phyloP scores from a whole-genome alignment of 345 rosid species.

The Raphanus raphanistrum region DNA sequence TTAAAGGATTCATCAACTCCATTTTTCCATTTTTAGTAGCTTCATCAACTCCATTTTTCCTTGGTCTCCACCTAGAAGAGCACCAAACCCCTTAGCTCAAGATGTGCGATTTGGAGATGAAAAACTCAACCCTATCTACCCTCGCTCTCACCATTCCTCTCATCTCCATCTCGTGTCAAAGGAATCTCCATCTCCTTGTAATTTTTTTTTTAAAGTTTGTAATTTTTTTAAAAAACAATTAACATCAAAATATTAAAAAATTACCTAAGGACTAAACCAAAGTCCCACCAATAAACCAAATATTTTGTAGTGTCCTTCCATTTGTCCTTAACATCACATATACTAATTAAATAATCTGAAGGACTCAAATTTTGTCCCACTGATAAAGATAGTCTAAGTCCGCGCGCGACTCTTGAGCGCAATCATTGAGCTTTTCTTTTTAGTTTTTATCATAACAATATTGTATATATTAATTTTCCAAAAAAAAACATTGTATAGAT shows the following conservation, averaged over 20 bases:
- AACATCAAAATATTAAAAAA: no score
- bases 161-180: slow-evolving; percentile 34
- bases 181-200: neutral
- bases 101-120: slow-evolving; percentile 64
- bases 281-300: no score
- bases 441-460: neutral
- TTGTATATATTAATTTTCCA: neutral
- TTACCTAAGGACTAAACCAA: no score
- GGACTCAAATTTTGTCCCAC: no score
- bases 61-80: slow-evolving; percentile 72
- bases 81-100: slow-evolving; percentile 65
- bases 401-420: neutral
- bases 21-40: slow-evolving; percentile 14
- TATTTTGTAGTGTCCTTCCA: no score
- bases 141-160: slow-evolving; percentile 19
- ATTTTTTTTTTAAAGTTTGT: no score
- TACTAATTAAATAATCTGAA: no score
- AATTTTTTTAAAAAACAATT: no score
- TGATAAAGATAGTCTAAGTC: neutral
- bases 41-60: slow-evolving; percentile 65
- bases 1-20: no score
- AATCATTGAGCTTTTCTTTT: slow-evolving; percentile 24
- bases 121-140: slow-evolving; percentile 31
- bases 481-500: neutral
- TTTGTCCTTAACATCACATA: no score